Conservation (phyloP, 164 flowering plant genomes). For the Warburgia ugandensis region DNA sequence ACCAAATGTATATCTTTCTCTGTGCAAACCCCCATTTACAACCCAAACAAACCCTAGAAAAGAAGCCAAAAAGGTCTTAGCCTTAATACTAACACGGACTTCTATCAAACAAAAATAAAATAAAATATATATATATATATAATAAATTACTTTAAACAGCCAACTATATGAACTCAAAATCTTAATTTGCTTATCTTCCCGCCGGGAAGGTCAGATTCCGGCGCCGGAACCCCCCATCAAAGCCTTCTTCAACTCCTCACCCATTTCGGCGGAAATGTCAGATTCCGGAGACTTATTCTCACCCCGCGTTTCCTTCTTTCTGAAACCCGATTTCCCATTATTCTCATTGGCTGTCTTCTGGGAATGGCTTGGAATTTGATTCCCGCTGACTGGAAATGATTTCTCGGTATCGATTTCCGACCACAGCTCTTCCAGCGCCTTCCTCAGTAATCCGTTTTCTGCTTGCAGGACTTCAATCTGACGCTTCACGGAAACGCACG, state of each 20-base stretch:
- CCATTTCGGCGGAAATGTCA: slow-evolving; percentile 6
- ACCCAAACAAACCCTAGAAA: no score
- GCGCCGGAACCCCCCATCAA: slow-evolving; percentile 14
- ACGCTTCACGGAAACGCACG: slow-evolving; percentile 29
- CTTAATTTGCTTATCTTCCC: background rate
- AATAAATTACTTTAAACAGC: no score
- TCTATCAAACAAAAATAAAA: no score
- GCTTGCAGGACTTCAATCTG: slow-evolving; percentile 41
- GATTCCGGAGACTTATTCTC: slow-evolving; percentile 16
- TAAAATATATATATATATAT: no score
- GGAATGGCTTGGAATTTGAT: slow-evolving; percentile 6
- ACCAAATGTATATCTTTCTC: no score
- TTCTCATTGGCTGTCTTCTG: slow-evolving; percentile 11
- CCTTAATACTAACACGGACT: no score
- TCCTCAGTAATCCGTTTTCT: slow-evolving; percentile 42
- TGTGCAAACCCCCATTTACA: slow-evolving; percentile 1
- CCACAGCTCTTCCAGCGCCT: slow-evolving; percentile 47
- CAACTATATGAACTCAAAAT: no score
- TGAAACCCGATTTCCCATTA: slow-evolving; percentile 2
- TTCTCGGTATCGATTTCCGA: slow-evolving; percentile 19
- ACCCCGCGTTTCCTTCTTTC: slow-evolving; percentile 17
- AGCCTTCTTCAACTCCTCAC: slow-evolving; percentile 34
- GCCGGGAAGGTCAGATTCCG: slow-evolving; percentile 7
- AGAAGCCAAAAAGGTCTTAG: no score
- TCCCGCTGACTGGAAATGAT: background rate